A percentile compares a stretch with the other conserved stretches of the same genome.
Conservation (phyloP, 108 stramenopile genomes). For the Skeletonema grethae region DNA sequence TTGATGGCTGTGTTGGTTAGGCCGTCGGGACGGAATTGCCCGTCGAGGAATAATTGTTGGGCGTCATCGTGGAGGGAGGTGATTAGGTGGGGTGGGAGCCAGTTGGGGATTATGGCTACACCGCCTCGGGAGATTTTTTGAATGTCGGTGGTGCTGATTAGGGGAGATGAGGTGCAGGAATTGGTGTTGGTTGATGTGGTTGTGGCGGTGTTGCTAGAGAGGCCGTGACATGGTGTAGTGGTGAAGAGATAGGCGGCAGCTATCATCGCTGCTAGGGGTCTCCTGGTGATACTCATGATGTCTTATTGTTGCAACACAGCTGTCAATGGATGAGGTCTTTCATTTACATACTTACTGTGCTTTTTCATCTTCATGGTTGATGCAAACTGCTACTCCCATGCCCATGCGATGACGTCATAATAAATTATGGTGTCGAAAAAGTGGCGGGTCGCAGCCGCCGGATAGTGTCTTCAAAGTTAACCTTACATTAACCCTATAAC, state of each 20-base stretch:
- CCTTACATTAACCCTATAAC: too few species aligned
- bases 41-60: conserved; percentile 11
- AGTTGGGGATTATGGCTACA: conserved; percentile 33
- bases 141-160: conserved; percentile 16
- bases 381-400: too few species aligned
- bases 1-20: conserved; percentile 53
- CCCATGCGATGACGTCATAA: too few species aligned
- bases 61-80: conserved; percentile 27
- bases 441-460: too few species aligned
- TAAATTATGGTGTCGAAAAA: too few species aligned
- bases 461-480: too few species aligned
- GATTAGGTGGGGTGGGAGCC: conserved; percentile 27
- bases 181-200: background rate
- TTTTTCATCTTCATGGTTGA: too few species aligned
- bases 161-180: background rate
- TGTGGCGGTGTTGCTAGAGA: background rate
- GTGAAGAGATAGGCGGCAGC: background rate
- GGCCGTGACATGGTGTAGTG: background rate
- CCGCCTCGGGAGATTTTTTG: conserved; percentile 23
- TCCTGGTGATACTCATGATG: too few species aligned
- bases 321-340: too few species aligned
- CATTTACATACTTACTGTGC: too few species aligned
- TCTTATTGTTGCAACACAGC: too few species aligned
- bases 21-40: conserved; percentile 48
- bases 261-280: background rate